These are phyloP conservation scores for Didymella lethalis DNA, from an alignment of 2,329 filamentous ascomycete species.

Conservation along the genomic window DNA sequence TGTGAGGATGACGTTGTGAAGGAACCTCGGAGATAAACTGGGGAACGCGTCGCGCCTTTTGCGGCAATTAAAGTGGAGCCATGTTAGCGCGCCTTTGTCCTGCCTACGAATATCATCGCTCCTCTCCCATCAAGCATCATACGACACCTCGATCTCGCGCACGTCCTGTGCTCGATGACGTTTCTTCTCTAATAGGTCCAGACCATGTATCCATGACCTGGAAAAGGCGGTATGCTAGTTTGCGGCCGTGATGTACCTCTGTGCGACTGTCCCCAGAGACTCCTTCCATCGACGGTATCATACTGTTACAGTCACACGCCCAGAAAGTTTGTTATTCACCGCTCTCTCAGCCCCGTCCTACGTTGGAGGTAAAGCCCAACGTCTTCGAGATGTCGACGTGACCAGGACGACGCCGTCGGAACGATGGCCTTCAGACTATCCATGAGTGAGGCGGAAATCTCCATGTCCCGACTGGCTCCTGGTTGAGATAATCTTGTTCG, in stretches of 20 bases:
- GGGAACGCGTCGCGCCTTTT: constrained; percentile 15
- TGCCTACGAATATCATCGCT: neutral
- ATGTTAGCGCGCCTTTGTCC: neutral
- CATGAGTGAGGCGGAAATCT: neutral
- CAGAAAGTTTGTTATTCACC: neutral
- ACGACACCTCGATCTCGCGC: neutral
- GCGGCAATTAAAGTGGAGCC: neutral
- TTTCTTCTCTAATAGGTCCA: too few relatives aligned
- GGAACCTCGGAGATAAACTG: neutral
- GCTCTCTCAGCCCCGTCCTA: neutral
- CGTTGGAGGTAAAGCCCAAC: neutral
- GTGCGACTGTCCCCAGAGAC: neutral
- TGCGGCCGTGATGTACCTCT: constrained; percentile 2
- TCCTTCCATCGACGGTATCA: neutral
- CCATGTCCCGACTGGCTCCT: neutral
- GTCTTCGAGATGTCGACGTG: neutral
- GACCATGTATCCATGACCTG: too few relatives aligned
- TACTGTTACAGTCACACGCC: constrained; percentile 3
- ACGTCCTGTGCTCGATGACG: neutral
- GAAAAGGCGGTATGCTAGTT: constrained; percentile 1
- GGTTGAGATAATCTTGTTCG: neutral
- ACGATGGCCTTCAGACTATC: neutral
- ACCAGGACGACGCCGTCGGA: neutral
- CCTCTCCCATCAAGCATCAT: neutral
- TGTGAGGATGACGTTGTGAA: neutral